Percentiles rank a stretch among this genome's conserved stretches.
Conservation (phyloP, 139 green algal species). For the Diplosphaera chodatii region DNA sequence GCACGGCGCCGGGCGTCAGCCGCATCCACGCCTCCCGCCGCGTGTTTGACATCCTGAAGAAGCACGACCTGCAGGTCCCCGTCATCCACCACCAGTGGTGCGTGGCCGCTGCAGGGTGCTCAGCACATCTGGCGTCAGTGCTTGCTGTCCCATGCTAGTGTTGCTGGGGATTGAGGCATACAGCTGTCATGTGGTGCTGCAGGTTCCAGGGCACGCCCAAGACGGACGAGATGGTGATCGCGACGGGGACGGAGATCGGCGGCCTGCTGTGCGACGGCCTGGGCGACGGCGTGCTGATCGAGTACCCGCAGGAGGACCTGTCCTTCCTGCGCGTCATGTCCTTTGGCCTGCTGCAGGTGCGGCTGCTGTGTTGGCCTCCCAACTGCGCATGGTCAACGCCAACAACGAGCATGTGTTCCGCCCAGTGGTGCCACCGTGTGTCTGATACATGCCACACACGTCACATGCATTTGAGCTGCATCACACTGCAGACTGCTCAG, state of each 20-base stretch:
- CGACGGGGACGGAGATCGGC: slow-evolving; percentile 67
- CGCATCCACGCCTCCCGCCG: slow-evolving; percentile 79
- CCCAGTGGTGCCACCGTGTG: too few relatives aligned
- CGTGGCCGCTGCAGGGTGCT: too few relatives aligned
- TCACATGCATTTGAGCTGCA: too few relatives aligned
- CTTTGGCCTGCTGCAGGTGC: slow-evolving; percentile 92
- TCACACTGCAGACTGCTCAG: too few relatives aligned
- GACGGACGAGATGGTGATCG: slow-evolving; percentile 73
- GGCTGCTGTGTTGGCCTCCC: too few relatives aligned
- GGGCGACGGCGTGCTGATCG: slow-evolving; percentile 90
- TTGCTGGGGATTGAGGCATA: too few relatives aligned
- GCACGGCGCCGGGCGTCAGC: slow-evolving; percentile 45
- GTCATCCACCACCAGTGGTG: slow-evolving; percentile 83
- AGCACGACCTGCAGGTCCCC: slow-evolving; percentile 50
- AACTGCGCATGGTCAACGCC: too few relatives aligned
- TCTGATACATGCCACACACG: too few relatives aligned
- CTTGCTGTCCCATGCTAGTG: too few relatives aligned
- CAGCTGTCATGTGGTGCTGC: too few relatives aligned
- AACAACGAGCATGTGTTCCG: too few relatives aligned
- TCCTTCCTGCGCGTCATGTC: slow-evolving; percentile 85
- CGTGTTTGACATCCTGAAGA: slow-evolving; percentile 81
- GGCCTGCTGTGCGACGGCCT: slow-evolving; percentile 90
- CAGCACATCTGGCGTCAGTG: too few relatives aligned
- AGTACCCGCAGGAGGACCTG: slow-evolving; percentile 65
- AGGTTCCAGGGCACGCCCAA: neutral